A percentile compares a stretch with the other conserved stretches of the same genome.
Conservation (phyloP, 768 basidiomycete genomes). For the Lactarius quietus region DNA sequence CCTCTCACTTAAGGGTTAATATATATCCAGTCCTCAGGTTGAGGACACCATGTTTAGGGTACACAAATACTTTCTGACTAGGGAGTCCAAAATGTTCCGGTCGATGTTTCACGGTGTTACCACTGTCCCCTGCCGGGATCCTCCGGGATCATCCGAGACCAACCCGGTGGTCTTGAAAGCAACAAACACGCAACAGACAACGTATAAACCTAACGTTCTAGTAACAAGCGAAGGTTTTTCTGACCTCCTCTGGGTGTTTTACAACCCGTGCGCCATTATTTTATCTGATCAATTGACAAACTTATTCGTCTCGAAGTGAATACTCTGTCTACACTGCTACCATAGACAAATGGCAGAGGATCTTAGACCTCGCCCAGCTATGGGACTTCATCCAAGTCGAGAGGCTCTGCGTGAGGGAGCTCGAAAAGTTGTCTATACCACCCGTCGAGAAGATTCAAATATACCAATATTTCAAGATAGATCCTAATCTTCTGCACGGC, state of each 20-base stretch:
- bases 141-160: slow-evolving; percentile 31
- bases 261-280: slow-evolving; percentile 32
- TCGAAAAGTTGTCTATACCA: slow-evolving; percentile 42
- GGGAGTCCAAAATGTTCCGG: slow-evolving; percentile 52
- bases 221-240: slow-evolving; percentile 30
- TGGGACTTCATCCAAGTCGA: slow-evolving; percentile 57
- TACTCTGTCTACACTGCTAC: slow-evolving; percentile 54
- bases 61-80: slow-evolving; percentile 59
- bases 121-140: slow-evolving; percentile 25
- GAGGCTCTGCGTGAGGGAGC: slow-evolving; percentile 49
- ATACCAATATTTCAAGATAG: slow-evolving; percentile 53
- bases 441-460: slow-evolving; percentile 52
- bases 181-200: no score
- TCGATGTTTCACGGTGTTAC: slow-evolving; percentile 27
- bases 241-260: slow-evolving; percentile 33
- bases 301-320: slow-evolving; percentile 34
- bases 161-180: slow-evolving; percentile 32
- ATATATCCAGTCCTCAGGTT: slow-evolving; percentile 37
- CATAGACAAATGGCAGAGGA: slow-evolving; percentile 48
- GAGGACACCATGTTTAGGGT: slow-evolving; percentile 54
- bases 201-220: no score
- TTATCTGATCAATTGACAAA: slow-evolving; percentile 31
- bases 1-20: not conserved
- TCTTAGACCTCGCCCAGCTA: slow-evolving; percentile 49
- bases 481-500: slow-evolving; percentile 44